Base-by-base conservation (phyloP, 2,329 filamentous ascomycete genomes). In the Aphanoascus verrucosus region DNA sequence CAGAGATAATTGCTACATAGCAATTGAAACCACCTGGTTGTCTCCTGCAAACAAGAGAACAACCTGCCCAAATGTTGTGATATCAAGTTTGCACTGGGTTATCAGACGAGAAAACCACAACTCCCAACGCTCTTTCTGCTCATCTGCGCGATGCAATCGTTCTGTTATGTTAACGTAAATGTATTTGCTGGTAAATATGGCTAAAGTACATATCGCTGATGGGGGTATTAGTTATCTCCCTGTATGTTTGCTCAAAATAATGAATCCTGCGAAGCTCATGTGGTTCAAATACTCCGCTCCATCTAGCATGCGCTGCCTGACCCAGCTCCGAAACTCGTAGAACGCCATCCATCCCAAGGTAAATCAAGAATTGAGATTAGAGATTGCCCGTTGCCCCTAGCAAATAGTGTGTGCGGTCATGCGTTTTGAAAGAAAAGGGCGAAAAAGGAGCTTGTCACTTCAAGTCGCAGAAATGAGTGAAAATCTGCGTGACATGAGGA, bases 371-470 rank as follows among this genome's bases (percentile, higher is more conserved):
- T 28, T 19, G 19, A 32, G n/a, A 5, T 15, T 5, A 4, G 2
- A 38, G 31, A 37, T 8, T 8, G 7, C 34, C 1, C 15, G 15
- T 19, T 8, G 45, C 19, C 44, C 6, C 45, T 37, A 19, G 34
- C 34, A 48, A 49, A 53, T 48, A 41, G 35, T 38, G n/a, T 48
- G 48, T 19, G 20, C 28, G 28, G 20, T 35, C 20, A 53, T 53
- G 45, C 51, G 17, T 47, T 20, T n/a, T 17, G 20, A 11, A 35
- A 47, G 9, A 15, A 6, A 52, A 19, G 17, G 3, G 23, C 23
- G n/a, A 28, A 7, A 28, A 28, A 35, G 31, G 14, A 20, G 14
- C 20, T 41, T 28, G 34, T 23, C 47, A 12, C 35, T n/a, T 37
- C 23, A 34, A 46, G 11, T 28, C 23, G 3, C 23, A 38, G 8